Conservation (phyloP, 2,329 filamentous ascomycete genomes). For the Dactylellina cionopaga region DNA sequence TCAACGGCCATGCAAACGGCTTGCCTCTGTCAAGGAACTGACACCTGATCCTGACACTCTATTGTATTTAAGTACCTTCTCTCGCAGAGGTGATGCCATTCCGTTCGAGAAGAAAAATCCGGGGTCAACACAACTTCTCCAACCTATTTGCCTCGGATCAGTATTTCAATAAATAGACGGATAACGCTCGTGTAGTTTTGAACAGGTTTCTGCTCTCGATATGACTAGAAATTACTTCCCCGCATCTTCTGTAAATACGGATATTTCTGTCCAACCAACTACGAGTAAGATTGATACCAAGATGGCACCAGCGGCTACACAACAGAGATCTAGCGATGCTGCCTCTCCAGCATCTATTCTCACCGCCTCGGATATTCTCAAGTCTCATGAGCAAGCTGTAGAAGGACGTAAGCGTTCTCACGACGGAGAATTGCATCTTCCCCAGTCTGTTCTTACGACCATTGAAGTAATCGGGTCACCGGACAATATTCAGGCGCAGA, state of each 20-base stretch:
- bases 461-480: constrained; percentile 37
- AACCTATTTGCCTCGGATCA: constrained; percentile 2
- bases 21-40: constrained; percentile 3
- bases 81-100: constrained; percentile 6
- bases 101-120: constrained; percentile 13
- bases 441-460: constrained; percentile 28
- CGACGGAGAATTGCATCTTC: constrained; percentile 25
- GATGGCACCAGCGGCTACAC: background rate
- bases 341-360: constrained; percentile 36
- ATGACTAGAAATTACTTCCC: constrained; percentile 40
- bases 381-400: constrained; percentile 37
- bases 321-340: background rate
- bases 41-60: background rate
- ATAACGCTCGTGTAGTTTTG: background rate
- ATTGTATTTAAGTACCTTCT: constrained; percentile 13
- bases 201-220: background rate
- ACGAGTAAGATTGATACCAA: constrained; percentile 12
- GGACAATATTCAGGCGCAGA: constrained; percentile 27
- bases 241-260: constrained; percentile 11
- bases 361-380: constrained; percentile 36
- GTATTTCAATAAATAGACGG: constrained; percentile 16
- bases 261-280: background rate
- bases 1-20: background rate
- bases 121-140: background rate
- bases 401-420: constrained; percentile 21